Evolutionary conservation across 116 monocot species (phyloP).

Genomic region (Iris pallida): DNA sequence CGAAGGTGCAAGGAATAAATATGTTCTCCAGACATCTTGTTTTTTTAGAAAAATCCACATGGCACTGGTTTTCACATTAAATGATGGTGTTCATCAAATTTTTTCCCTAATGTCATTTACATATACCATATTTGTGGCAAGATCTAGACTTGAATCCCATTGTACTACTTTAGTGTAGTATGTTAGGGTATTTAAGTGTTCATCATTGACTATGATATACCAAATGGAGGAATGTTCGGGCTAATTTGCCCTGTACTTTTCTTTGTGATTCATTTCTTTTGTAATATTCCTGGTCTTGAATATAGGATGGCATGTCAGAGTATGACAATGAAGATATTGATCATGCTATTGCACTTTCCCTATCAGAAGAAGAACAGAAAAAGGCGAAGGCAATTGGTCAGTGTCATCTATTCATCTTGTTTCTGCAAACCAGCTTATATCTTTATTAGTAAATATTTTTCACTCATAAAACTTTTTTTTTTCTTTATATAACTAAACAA

Average conservation of each 20-base stretch:
- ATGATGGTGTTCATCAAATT: too few species aligned
- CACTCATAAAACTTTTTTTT: not conserved
- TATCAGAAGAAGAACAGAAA: slow-evolving; percentile 53
- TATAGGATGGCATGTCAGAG: slow-evolving; percentile 36
- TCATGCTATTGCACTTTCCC: slow-evolving; percentile 67
- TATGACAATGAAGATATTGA: slow-evolving; percentile 56
- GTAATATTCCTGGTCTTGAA: not conserved
- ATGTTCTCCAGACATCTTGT: too few species aligned
- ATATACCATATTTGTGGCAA: too few species aligned
- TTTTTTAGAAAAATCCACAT: too few species aligned
- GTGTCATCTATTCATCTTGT: slow-evolving; percentile 12
- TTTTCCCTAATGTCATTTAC: too few species aligned
- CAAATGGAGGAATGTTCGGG: not conserved
- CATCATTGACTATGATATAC: not conserved
- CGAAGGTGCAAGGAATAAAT: too few species aligned
- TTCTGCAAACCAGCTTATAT: not conserved
- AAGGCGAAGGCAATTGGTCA: slow-evolving; percentile 55
- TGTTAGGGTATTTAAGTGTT: too few species aligned
- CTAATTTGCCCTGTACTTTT: too few species aligned
- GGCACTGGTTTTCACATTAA: too few species aligned
- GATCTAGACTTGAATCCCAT: too few species aligned
- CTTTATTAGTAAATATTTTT: not conserved
- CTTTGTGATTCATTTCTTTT: not conserved
- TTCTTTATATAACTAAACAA: not conserved
- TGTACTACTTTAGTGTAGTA: too few species aligned